A percentile compares a stretch with the other conserved stretches of the same genome.
These are phyloP conservation scores for Hyaloscypha hepaticicola DNA, from an alignment of 495 filamentous ascomycete species.

Conservation along the genomic window DNA sequence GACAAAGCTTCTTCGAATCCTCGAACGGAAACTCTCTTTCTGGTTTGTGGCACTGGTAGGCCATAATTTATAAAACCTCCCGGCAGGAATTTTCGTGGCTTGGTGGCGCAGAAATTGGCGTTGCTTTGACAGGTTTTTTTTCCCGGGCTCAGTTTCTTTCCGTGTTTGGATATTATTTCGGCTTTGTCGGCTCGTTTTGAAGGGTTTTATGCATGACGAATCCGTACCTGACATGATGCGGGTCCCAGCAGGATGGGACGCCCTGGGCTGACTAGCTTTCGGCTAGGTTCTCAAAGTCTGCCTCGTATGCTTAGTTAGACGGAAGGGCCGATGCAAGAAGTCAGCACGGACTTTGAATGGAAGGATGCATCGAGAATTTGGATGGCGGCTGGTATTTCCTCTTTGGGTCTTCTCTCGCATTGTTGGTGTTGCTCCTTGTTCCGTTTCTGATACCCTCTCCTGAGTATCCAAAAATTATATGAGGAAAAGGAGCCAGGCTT, in stretches of 20 bases:
- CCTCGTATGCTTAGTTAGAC: neutral
- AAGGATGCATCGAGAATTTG: neutral
- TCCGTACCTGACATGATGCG: neutral
- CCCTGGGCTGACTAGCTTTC: neutral
- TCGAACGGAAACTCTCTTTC: neutral
- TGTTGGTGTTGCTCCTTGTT: neutral
- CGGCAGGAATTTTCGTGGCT: neutral
- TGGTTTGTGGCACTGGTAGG: neutral
- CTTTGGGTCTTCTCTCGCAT: neutral
- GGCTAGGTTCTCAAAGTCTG: neutral
- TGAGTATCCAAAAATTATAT: neutral
- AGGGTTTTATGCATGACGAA: neutral
- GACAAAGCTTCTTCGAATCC: neutral
- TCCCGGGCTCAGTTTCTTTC: neutral
- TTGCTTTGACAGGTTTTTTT: neutral
- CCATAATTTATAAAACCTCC: neutral
- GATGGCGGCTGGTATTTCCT: neutral
- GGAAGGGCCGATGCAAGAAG: neutral
- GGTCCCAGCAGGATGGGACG: neutral
- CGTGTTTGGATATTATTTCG: neutral
- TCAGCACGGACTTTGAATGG: neutral
- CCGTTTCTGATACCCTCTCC: neutral
- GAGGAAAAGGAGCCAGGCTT: neutral
- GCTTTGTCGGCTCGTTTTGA: neutral
- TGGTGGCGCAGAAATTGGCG: neutral